Conservation (phyloP, 495 filamentous ascomycete genomes). For the Xylaria castorea region DNA sequence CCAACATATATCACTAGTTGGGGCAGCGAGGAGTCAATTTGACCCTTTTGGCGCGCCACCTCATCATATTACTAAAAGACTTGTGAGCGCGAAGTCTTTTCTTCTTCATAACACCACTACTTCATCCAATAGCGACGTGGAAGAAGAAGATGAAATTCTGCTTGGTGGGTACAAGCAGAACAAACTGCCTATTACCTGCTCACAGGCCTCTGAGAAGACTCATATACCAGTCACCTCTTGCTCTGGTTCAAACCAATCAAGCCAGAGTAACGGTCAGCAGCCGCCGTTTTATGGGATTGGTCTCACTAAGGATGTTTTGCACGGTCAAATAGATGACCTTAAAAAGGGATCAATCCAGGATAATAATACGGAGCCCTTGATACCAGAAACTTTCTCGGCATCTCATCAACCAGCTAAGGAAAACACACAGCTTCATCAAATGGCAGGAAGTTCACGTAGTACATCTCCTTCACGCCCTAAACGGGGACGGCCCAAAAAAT, state of each 20-base stretch:
- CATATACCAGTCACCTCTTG: not conserved
- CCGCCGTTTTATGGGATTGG: not conserved
- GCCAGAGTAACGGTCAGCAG: not conserved
- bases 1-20: constrained; percentile 19
- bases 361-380: not conserved
- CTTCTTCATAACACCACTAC: constrained; percentile 15
- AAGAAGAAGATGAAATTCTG: constrained; percentile 39
- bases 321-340: not conserved
- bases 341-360: not conserved
- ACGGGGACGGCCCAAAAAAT: constrained; percentile 17
- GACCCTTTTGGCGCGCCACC: not conserved
- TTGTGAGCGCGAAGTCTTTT: constrained; percentile 25
- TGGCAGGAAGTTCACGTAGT: not conserved
- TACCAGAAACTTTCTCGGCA: not conserved
- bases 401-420: not conserved
- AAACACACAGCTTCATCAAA: not conserved
- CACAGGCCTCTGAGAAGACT: constrained; percentile 1
- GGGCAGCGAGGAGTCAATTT: not conserved
- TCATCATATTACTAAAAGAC: constrained; percentile 20
- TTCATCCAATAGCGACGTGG: constrained; percentile 12
- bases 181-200: not conserved
- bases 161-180: constrained; percentile 23
- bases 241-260: not conserved
- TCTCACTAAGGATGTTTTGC: not conserved
- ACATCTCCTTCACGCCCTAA: not conserved